These are phyloP conservation scores for Lodderomyces pseudojiufengensis DNA, from an alignment of 1,139 yeast species.

Conservation along the genomic window DNA sequence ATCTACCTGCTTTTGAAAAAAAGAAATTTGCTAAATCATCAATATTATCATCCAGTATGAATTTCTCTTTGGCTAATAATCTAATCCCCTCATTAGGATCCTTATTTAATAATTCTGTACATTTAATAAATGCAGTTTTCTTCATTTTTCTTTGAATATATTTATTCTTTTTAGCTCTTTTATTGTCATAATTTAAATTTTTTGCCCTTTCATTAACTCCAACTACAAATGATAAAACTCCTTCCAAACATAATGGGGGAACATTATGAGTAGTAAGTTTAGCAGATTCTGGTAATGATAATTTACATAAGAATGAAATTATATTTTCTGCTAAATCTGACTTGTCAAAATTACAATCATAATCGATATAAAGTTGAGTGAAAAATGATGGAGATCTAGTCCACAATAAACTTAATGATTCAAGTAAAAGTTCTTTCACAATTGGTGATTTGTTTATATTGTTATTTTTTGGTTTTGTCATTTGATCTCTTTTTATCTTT, in stretches of 20 bases:
- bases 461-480: constrained; percentile 23
- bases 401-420: constrained; percentile 81
- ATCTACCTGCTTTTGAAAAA: constrained; percentile 70
- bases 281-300: constrained; percentile 81
- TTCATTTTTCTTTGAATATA: constrained; percentile 48
- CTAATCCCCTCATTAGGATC: constrained; percentile 75
- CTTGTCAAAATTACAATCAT: constrained; percentile 89
- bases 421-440: constrained; percentile 75
- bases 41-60: constrained; percentile 53
- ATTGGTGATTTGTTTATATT: constrained; percentile 28
- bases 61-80: constrained; percentile 57
- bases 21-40: constrained; percentile 72
- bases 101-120: constrained; percentile 70
- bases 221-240: constrained; percentile 66
- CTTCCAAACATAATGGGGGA: constrained; percentile 92
- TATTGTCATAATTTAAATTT: constrained; percentile 14
- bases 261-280: constrained; percentile 74
- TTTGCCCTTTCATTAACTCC: constrained; percentile 62
- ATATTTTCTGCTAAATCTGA: constrained; percentile 72
- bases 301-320: constrained; percentile 66
- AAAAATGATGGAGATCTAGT: constrained; percentile 78
- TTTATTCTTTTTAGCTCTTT: constrained; percentile 20
- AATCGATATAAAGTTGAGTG: constrained; percentile 71
- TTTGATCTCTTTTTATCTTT: constrained; percentile 18
- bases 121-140: constrained; percentile 71